Percentiles rank a stretch among this genome's conserved stretches.
Conservation (phyloP, 2,329 filamentous ascomycete genomes). For the Clarireedia paspali region DNA sequence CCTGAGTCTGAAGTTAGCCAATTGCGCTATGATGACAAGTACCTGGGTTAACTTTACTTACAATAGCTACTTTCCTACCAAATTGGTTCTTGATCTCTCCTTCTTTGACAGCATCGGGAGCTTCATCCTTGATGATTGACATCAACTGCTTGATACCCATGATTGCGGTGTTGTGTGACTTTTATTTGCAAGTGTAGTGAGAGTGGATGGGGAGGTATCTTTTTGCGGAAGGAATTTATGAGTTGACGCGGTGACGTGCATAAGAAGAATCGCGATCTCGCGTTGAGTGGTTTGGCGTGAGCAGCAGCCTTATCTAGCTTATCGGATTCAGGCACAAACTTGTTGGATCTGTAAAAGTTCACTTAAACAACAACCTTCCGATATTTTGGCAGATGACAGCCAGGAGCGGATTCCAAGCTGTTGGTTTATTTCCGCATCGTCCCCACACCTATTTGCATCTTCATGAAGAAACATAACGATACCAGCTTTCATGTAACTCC, state of each 20-base stretch:
- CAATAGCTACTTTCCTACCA: slow-evolving; percentile 94
- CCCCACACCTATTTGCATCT: too few relatives aligned
- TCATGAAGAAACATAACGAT: too few relatives aligned
- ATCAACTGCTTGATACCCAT: slow-evolving; percentile 70
- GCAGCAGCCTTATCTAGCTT: neutral
- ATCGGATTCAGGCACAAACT: neutral
- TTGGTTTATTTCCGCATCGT: too few relatives aligned
- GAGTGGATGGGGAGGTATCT: neutral
- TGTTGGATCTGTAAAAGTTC: neutral
- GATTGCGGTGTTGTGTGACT: slow-evolving; percentile 20
- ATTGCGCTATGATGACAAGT: neutral
- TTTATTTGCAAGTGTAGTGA: slow-evolving; percentile 1
- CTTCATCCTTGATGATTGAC: slow-evolving; percentile 80
- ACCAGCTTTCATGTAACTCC: too few relatives aligned
- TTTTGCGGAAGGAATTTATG: neutral
- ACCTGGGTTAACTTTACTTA: slow-evolving; percentile 40
- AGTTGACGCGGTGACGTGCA: slow-evolving; percentile 8
- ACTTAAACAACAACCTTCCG: neutral
- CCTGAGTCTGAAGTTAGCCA: slow-evolving; percentile 33
- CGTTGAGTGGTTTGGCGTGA: slow-evolving; percentile 10
- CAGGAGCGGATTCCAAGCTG: neutral
- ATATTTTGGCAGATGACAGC: neutral
- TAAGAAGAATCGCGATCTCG: slow-evolving; percentile 9
- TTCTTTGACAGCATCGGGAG: slow-evolving; percentile 90
- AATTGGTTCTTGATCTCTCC: slow-evolving; percentile 99